A percentile compares a stretch with the other conserved stretches of the same genome.
These are phyloP conservation scores for Coemansia sp. DNA, from an alignment of 192 early-diverging fungal genomes.

Conservation along the genomic window DNA sequence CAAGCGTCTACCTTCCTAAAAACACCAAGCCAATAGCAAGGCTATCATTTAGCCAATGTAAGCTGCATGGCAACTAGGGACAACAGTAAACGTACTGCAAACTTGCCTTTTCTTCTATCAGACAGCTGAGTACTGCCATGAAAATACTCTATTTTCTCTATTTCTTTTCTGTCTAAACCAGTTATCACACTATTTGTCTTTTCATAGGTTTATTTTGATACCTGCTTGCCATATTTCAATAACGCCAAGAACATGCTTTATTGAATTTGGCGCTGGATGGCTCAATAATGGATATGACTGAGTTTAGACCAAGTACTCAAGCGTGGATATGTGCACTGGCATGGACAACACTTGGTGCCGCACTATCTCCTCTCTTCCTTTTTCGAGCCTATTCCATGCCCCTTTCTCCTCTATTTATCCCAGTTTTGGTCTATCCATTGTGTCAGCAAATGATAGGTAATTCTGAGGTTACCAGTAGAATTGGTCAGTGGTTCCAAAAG, in stretches of 20 bases:
- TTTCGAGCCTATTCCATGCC: slow-evolving; percentile 51
- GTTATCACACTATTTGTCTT: neutral
- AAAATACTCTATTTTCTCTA: neutral
- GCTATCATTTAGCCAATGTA: neutral
- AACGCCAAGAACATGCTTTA: neutral
- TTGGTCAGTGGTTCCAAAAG: slow-evolving; percentile 2
- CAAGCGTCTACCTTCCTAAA: too few species aligned
- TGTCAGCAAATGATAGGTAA: slow-evolving; percentile 15
- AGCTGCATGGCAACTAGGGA: slow-evolving; percentile 4
- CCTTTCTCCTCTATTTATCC: slow-evolving; percentile 39
- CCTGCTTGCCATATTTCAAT: neutral
- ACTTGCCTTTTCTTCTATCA: neutral
- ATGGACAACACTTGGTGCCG: slow-evolving; percentile 31
- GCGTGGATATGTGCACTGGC: slow-evolving; percentile 41
- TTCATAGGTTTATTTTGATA: too few species aligned
- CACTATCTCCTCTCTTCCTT: slow-evolving; percentile 44
- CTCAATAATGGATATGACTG: neutral
- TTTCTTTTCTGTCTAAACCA: neutral
- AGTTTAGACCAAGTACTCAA: slow-evolving; percentile 29
- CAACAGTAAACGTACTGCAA: neutral
- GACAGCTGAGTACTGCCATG: neutral
- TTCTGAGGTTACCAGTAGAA: neutral
- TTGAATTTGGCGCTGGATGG: neutral
- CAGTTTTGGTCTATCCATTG: slow-evolving; percentile 40
- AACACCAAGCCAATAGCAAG: too few species aligned